Base-by-base conservation (phyloP, 2,329 filamentous ascomycete species). In the Colletotrichum cereale region DNA sequence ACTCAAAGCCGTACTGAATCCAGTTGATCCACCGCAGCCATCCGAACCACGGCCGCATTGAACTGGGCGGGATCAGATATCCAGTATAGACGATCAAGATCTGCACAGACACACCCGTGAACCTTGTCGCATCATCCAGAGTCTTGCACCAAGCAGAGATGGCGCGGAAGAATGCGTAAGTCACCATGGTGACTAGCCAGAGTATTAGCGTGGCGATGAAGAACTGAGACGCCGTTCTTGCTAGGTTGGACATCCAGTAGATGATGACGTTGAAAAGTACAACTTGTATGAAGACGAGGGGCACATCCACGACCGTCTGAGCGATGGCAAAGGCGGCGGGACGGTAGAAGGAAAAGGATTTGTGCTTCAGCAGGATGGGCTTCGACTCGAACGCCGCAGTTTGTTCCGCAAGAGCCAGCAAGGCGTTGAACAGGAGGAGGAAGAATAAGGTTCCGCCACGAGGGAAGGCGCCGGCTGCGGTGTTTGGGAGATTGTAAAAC, bases 361-460 rank as follows among this genome's bases (percentile, higher is more conserved):
- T 92, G 79, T 93, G 91, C 78, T 93, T 93, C 64, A 92, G 81
- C 48, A 93, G 79, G 67, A 93, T 92, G 0, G 90, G 90, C 55
- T 90, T 87, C 29, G 86, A 87, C 58, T 85, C 80, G 74, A 92
- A 93, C 0, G 89, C 86, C 1, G 89, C 80, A 0, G 90, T 89
- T 50, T 90, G 83, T 75, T 92, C 89, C 6, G 87, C 86, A 57
- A 91, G 78, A 5, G 90, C 88, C 40, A 91, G 82, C 11, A 92
- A 81, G 14, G 89, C 84, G 74, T 91, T 91, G 81, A 91, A 91
- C 1, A 92, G 81, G 1, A 92, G 79, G 67, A 89, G 85, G 75
- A 89, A 89, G 78, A 91, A 91, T 74, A 91, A 82, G 2, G 88
- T 86, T 78, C 88, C 89, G 52, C 89, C 89, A 65, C 88, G 82